Conservation (phyloP, 2,329 filamentous ascomycete genomes). For the Dendrostoma leiphaemia region DNA sequence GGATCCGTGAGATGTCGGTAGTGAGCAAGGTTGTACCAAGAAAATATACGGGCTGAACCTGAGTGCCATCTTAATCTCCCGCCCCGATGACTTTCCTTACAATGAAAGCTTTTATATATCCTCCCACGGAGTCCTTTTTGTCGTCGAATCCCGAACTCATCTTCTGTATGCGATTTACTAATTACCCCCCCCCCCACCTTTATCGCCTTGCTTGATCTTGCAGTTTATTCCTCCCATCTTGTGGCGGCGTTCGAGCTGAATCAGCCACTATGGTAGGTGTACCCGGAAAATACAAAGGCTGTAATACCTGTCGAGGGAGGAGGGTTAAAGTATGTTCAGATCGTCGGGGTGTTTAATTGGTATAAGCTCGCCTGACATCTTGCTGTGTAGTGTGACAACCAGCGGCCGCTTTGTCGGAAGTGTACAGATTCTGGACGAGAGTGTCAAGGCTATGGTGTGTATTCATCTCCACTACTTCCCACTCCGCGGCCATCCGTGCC, state of each 20-base stretch:
- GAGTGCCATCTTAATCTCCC: neutral
- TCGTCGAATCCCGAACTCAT: too few species aligned
- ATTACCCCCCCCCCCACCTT: neutral
- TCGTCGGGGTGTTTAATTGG: neutral
- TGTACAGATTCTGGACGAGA: slow-evolving; percentile 55
- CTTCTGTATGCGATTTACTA: too few species aligned
- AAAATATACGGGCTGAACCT: neutral
- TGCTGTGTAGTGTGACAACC: slow-evolving; percentile 55
- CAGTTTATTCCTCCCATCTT: neutral
- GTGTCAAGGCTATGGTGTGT: slow-evolving; percentile 59
- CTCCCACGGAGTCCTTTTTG: neutral
- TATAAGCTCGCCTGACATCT: neutral
- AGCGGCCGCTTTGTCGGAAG: slow-evolving; percentile 58
- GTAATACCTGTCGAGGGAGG: slow-evolving; percentile 58
- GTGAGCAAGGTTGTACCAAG: neutral
- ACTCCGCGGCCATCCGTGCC: too few species aligned
- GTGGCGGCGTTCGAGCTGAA: neutral
- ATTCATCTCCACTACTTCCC: neutral
- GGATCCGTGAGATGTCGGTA: neutral
- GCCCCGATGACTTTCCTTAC: neutral
- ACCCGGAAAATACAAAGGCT: slow-evolving; percentile 62
- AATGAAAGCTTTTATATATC: neutral
- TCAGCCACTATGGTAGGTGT: slow-evolving; percentile 54
- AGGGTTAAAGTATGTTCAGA: slow-evolving; percentile 51
- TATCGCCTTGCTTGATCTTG: neutral